Evolutionary conservation across 345 rosid species (phyloP), one percentile per base, ranked within the genome.

Genomic region (Populus deltoides): DNA sequence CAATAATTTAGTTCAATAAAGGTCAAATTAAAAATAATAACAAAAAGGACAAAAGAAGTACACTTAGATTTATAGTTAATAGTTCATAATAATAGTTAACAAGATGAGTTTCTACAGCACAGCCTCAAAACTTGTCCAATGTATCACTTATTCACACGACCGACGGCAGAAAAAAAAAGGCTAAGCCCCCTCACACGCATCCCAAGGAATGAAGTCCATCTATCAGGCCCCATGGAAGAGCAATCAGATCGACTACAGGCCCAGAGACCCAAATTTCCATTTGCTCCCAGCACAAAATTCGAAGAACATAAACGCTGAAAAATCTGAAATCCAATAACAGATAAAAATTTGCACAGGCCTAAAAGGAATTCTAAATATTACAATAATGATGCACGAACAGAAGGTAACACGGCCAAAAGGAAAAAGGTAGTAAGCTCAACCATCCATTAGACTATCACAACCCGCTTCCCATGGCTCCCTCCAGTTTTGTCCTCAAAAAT

Each of bases 321-420:
- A 57, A 8, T 22, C 25, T 59, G 63, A 59, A 59, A 59, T 24
- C 65, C 29, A 59, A 24, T 24, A 10, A 59, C 20, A 6, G 25
- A 27, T 35, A n/a, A 16, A 66, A 59, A 43, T 70, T 77, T 70
- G 59, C 66, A 70, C 74, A 68, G 6, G 67, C 35, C 33, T 24
- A 57, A 70, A 70, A 4, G 27, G 63, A 24, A 22, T 13, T 15
- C 38, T 9, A 62, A 49, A 62, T 62, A 71, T 61, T 78, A 77
- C 69, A 75, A 63, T 70, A 59, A 62, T 71, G 81, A 78, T 22
- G 65, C 55, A 18, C 49, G 33, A 15, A 77, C 22, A 33, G 27
- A 71, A 31, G 49, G 36, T 1, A 11, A 53, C 11, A 24, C 6
- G 63, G 18, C n/a, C 49, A 10, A 10, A 25, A 55, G 69, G 79